These are phyloP conservation scores for Artemisia argyi DNA, from an alignment of 129 eudicot species.

Conservation along the genomic window DNA sequence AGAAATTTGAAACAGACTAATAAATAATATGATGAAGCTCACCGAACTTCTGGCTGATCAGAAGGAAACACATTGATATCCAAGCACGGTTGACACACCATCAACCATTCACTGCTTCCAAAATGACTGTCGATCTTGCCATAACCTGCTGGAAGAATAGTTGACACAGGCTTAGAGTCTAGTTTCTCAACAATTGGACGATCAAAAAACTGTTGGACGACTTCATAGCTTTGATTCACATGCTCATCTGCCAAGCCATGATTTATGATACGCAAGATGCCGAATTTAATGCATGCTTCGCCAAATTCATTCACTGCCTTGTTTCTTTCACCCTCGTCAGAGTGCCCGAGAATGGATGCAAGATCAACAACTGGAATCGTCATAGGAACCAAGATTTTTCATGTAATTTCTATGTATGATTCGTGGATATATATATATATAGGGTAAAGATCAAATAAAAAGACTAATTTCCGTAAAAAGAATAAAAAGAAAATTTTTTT, in stretches of 20 bases:
- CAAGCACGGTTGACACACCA: conserved; percentile 29
- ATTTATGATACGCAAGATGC: conserved; percentile 30
- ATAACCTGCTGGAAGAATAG: conserved; percentile 28
- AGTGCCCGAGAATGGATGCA: conserved; percentile 15
- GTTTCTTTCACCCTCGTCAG: conserved; percentile 18
- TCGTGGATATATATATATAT: too few relatives aligned
- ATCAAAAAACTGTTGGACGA: conserved; percentile 18
- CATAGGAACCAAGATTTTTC: background rate
- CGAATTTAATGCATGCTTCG: conserved; percentile 27
- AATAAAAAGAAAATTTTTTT: too few relatives aligned
- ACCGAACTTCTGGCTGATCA: conserved; percentile 13
- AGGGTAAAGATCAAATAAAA: too few relatives aligned
- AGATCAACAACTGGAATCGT: conserved; percentile 26
- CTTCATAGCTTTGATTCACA: background rate
- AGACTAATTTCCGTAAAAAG: too few relatives aligned
- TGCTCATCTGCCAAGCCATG: conserved; percentile 28
- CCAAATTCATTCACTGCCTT: conserved; percentile 20
- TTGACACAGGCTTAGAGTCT: conserved; percentile 21
- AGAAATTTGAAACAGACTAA: background rate
- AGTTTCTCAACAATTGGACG: conserved; percentile 20
- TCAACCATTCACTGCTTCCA: conserved; percentile 32
- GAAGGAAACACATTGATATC: conserved; percentile 30
- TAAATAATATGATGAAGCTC: background rate
- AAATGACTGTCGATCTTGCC: conserved; percentile 23
- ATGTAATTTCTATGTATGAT: background rate